Percentiles rank a stretch among this genome's conserved stretches.
Evolutionary conservation across 2,329 filamentous ascomycete species (phyloP).

Genomic region (Coccinonectria pachysandricola): DNA sequence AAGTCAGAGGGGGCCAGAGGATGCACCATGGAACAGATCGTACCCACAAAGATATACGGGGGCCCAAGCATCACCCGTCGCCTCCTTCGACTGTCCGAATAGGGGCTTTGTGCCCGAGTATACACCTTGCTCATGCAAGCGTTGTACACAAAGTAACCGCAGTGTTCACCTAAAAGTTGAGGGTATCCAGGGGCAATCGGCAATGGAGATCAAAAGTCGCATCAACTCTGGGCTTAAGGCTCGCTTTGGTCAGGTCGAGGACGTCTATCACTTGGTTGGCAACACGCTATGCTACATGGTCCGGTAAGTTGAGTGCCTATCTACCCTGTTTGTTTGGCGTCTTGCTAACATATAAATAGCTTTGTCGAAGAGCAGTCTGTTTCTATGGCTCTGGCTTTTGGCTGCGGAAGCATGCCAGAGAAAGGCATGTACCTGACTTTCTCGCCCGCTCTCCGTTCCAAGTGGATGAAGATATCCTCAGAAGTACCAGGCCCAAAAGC

Average conservation of each 20-base stretch:
- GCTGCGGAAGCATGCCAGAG: conserved; percentile 15
- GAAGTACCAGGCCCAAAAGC: conserved; percentile 1
- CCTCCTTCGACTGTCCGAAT: conserved; percentile 15
- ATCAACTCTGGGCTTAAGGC: conserved; percentile 19
- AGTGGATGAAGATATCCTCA: conserved; percentile 15
- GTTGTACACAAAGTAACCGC: conserved; percentile 21
- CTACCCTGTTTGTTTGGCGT: too few species aligned
- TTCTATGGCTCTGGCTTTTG: conserved; percentile 14
- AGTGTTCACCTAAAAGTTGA: conserved; percentile 20
- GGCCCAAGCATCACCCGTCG: conserved; percentile 2
- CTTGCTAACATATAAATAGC: too few species aligned
- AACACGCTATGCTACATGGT: too few species aligned
- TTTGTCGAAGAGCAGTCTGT: conserved; percentile 19
- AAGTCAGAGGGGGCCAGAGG: conserved; percentile 9
- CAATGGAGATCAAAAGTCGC: conserved; percentile 16
- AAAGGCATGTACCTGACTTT: conserved; percentile 17
- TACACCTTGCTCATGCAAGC: conserved; percentile 18
- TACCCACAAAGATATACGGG: conserved; percentile 8
- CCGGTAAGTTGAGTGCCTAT: too few species aligned
- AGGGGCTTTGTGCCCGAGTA: conserved; percentile 12
- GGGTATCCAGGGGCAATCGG: not conserved
- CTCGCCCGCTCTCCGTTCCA: conserved; percentile 20
- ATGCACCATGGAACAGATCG: conserved; percentile 9
- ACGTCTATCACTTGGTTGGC: too few species aligned
- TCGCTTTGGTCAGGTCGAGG: conserved; percentile 23